Evolutionary conservation across 208 protist species (phyloP).

Genomic region (Trypanosoma conorhini): DNA sequence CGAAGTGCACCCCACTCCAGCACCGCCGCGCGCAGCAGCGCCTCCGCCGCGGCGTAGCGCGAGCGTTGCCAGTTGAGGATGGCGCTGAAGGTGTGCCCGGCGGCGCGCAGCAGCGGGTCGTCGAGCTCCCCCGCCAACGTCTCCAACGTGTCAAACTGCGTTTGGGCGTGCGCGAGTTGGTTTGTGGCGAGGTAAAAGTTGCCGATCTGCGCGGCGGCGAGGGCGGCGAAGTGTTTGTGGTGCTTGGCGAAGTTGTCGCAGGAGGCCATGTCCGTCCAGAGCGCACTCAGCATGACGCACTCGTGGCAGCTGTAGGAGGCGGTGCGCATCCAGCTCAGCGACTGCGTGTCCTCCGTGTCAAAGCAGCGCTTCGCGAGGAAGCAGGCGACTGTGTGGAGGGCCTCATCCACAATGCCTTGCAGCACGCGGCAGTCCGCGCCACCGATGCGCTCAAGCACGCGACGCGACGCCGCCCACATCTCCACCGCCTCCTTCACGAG

Average conservation of each 20-base stretch:
- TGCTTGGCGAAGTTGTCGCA: conserved; percentile 50
- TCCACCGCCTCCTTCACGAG: conserved; percentile 85
- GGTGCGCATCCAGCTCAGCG: conserved; percentile 62
- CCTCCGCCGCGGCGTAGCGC: conserved; percentile 74
- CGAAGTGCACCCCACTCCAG: conserved; percentile 52
- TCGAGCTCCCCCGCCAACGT: conserved; percentile 34
- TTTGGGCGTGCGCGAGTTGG: conserved; percentile 65
- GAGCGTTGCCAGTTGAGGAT: conserved; percentile 79
- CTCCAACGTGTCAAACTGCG: conserved; percentile 60
- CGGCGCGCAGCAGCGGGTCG: conserved; percentile 60
- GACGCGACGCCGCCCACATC: conserved; percentile 70
- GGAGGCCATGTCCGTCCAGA: conserved; percentile 76
- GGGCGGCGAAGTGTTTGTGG: conserved; percentile 59
- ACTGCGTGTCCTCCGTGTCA: conserved; percentile 46
- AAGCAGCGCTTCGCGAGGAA: conserved; percentile 71
- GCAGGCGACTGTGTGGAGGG: conserved; percentile 57
- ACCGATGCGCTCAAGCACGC: conserved; percentile 55
- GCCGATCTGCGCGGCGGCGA: conserved; percentile 74
- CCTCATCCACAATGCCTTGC: conserved; percentile 43
- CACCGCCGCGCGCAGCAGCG: conserved; percentile 50
- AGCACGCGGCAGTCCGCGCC: conserved; percentile 44
- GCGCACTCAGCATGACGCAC: conserved; percentile 79
- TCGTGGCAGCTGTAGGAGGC: conserved; percentile 79
- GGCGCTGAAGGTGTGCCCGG: conserved; percentile 66
- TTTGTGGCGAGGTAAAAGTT: conserved; percentile 86